phyloP scores from a whole-genome alignment of 1,284 basidiomycete genomes.

The Tilletia setariae region DNA sequence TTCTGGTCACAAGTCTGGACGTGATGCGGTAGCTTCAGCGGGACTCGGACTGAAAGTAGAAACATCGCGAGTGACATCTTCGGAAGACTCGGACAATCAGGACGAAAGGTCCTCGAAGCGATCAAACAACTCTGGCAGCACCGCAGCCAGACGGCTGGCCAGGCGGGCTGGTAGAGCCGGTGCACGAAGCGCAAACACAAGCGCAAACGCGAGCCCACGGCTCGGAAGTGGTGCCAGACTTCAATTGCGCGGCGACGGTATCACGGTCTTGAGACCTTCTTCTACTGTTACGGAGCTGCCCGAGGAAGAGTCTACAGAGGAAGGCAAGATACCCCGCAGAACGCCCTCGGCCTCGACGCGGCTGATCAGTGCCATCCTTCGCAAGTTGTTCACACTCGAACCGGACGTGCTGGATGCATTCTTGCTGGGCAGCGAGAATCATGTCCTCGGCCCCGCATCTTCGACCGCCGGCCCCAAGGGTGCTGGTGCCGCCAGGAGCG shows the following conservation, averaged over 20 bases:
- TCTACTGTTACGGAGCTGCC: conserved; percentile 18
- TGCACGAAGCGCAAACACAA: not conserved
- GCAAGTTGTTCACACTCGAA: conserved; percentile 32
- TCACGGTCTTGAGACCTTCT: conserved; percentile 5
- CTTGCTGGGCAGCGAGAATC: conserved; percentile 14
- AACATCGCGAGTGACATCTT: conserved; percentile 1
- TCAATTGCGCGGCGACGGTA: conserved; percentile 7
- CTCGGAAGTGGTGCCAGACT: not conserved
- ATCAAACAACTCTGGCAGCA: conserved; percentile 9
- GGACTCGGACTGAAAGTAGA: not conserved
- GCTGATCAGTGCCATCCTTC: conserved; percentile 30
- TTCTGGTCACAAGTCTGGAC: not conserved
- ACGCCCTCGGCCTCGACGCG: conserved; percentile 19
- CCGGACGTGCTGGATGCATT: conserved; percentile 36
- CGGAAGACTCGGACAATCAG: conserved; percentile 10
- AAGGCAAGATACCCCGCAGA: conserved; percentile 2
- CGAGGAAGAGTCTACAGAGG: not conserved
- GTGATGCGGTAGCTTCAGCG: not conserved
- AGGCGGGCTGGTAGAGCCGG: not conserved
- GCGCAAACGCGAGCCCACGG: not conserved
- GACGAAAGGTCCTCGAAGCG: conserved; percentile 9
- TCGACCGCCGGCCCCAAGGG: not conserved
- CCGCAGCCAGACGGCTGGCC: not conserved
- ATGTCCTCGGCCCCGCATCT: not conserved
- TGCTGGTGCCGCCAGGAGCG: not conserved